phyloP scores from a whole-genome alignment of 768 basidiomycete genomes.

The Mycena capillaripes region DNA sequence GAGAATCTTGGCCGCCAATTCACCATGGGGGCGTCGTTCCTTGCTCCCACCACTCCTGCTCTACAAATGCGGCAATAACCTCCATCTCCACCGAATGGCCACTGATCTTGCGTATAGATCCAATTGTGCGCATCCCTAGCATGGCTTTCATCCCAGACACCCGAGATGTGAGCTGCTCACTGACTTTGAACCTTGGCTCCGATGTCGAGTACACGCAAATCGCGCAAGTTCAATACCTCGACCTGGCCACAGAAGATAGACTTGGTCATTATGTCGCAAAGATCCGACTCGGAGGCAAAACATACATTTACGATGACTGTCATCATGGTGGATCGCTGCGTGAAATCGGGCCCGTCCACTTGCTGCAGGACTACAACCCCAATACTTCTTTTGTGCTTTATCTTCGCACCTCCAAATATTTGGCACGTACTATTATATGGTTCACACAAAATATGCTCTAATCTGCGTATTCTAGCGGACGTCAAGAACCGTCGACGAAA shows the following conservation, averaged over 20 bases:
- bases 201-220: constrained; percentile 2
- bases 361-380: not conserved
- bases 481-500: no score
- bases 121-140: not conserved
- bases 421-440: not conserved
- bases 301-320: constrained; percentile 15
- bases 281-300: not conserved
- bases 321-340: not conserved
- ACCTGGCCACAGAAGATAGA: not conserved
- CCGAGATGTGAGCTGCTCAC: not conserved
- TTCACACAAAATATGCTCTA: no score
- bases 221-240: not conserved
- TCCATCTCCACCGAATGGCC: constrained; percentile 23
- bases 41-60: not conserved
- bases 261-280: constrained; percentile 18
- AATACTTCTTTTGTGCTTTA: constrained; percentile 6
- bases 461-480: no score
- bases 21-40: no score
- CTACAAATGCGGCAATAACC: not conserved
- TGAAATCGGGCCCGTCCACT: constrained; percentile 11
- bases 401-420: constrained; percentile 1
- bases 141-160: not conserved
- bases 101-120: constrained; percentile 1
- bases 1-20: not conserved
- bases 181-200: not conserved